Base-by-base conservation (phyloP, 768 basidiomycete species). In the Mrakia blollopis region DNA sequence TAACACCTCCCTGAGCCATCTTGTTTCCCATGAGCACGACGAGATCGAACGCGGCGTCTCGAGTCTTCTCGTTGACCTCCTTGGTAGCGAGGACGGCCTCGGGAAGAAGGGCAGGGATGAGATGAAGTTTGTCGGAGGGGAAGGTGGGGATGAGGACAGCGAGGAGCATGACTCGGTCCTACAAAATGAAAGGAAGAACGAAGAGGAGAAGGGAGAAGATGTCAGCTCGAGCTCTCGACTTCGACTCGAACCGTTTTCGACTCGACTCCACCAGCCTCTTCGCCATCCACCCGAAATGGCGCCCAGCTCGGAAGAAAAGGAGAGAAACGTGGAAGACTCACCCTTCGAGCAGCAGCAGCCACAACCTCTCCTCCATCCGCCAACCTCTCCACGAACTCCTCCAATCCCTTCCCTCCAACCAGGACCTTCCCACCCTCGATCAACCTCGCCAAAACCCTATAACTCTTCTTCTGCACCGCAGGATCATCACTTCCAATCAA, bases 11-110 rank as follows among this genome's bases (percentile, higher is more conserved):
- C 75, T 87, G 84, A 44, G 86, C 87, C 94, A 98, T 97, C 85
- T 94, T 97, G 80, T 86, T 86, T 3, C 93, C 97, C 94, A 99
- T 96, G 10, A 89, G 88, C 16, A 98, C 88, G 70, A 98, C 87
- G 63, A 97, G 84, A 18, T 95, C 93, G 82, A 96, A 99, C 1
- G 95, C 94, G 7, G 91, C 93, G 71, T 87, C 87, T 68, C 97
- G 88, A 0, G 94, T 90, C 81, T 92, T 94, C 82, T 94, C 94
- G 47, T 96, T 96, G 4, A 94, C 92, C 82, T 99, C 96, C 83
- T 99, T 99, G 18, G 95, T 98, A 1, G 92, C 94, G 37, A 99
- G 85, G 13, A 98, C 92, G 21, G 92, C 92, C 85, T 99, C 97
- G 4, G 96, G 93, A 65, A 98, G 91, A 32, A 98, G 85, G 1